phyloP scores from a whole-genome alignment of 768 basidiomycete genomes.

The Tylopilus sp. region DNA sequence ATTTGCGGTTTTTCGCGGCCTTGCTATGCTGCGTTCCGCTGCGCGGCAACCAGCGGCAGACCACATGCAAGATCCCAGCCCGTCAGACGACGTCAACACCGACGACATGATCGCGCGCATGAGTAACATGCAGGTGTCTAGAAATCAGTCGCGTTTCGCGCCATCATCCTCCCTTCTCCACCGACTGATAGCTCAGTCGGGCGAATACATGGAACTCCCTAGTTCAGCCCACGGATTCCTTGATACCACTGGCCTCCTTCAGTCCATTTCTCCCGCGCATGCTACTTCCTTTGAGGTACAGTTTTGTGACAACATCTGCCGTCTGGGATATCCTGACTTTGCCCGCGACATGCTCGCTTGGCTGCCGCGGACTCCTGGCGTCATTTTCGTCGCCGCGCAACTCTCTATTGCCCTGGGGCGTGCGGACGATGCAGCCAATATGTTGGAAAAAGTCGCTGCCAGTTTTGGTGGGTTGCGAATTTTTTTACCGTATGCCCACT shows the following conservation, averaged over 20 bases:
- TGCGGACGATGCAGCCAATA: slow-evolving; percentile 65
- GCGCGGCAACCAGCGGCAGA: slow-evolving; percentile 55
- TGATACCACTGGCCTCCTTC: slow-evolving; percentile 60
- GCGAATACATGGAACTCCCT: slow-evolving; percentile 48
- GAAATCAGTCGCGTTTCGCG: slow-evolving; percentile 40
- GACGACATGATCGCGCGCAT: slow-evolving; percentile 64
- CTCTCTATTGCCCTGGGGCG: slow-evolving; percentile 64
- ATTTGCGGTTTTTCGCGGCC: slow-evolving; percentile 76
- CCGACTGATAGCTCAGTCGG: slow-evolving; percentile 53
- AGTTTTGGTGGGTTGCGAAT: slow-evolving; percentile 58
- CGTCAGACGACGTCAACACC: slow-evolving; percentile 38
- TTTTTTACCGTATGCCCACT: background rate
- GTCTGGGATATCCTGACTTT: slow-evolving; percentile 57
- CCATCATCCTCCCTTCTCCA: slow-evolving; percentile 64
- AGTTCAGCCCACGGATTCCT: slow-evolving; percentile 69
- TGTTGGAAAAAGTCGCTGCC: slow-evolving; percentile 73
- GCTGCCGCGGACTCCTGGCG: slow-evolving; percentile 76
- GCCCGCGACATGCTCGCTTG: slow-evolving; percentile 67
- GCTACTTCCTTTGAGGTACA: slow-evolving; percentile 65
- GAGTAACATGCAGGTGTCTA: slow-evolving; percentile 72
- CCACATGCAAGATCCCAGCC: slow-evolving; percentile 27
- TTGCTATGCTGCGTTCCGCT: slow-evolving; percentile 65
- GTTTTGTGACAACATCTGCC: slow-evolving; percentile 68
- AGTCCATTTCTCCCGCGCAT: slow-evolving; percentile 63
- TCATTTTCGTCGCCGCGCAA: slow-evolving; percentile 68